Conservation (phyloP, 305 asterid genomes). For the Fraxinus velutina region DNA sequence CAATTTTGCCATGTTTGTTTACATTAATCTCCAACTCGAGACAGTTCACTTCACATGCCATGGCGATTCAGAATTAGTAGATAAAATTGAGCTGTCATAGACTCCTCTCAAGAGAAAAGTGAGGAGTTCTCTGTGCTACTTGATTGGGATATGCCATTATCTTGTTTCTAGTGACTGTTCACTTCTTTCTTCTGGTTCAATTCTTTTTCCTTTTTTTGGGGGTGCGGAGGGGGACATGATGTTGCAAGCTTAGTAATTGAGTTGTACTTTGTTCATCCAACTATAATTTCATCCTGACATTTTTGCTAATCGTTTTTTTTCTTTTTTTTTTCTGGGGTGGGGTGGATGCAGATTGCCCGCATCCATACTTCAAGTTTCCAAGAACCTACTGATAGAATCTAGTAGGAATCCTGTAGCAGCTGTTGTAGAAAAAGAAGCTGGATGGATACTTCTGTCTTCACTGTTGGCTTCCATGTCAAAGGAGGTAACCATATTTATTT, state of each 20-base stretch:
- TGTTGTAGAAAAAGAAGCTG: slow-evolving; percentile 86
- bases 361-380: slow-evolving; percentile 83
- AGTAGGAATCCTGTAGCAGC: slow-evolving; percentile 75
- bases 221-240: neutral
- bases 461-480: slow-evolving; percentile 83
- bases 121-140: neutral
- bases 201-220: neutral
- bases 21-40: neutral
- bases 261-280: neutral
- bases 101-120: neutral
- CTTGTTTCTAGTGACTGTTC: neutral
- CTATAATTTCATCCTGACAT: neutral
- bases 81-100: neutral
- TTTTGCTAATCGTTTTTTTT: slow-evolving; percentile 16
- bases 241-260: neutral
- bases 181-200: neutral
- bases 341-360: slow-evolving; percentile 64
- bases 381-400: slow-evolving; percentile 69
- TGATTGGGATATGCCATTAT: neutral
- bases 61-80: neutral
- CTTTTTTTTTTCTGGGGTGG: slow-evolving; percentile 23
- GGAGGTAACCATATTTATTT: slow-evolving; percentile 48
- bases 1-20: neutral
- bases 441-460: slow-evolving; percentile 92
- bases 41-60: neutral